These are phyloP conservation scores for Fistulifera pelliculosa DNA, from an alignment of 108 stramenopile species.

Conservation along the genomic window DNA sequence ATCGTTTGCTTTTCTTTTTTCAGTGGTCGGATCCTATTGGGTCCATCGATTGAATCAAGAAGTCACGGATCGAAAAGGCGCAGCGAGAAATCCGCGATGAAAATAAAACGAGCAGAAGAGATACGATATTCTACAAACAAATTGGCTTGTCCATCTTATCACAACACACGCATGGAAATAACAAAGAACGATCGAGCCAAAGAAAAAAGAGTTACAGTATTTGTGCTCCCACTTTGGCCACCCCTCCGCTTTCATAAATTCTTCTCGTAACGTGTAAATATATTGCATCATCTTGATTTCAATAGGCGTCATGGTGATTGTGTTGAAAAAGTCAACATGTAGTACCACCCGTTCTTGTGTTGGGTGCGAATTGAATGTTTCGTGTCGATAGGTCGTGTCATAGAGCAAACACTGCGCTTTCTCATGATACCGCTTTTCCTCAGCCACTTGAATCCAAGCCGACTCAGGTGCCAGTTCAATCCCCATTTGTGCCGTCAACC, in stretches of 20 bases:
- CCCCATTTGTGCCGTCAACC: constrained; percentile 83
- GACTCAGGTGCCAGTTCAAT: constrained; percentile 11
- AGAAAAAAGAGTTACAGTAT: constrained; percentile 62
- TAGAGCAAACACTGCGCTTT: constrained; percentile 65
- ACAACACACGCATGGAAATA: too few relatives aligned
- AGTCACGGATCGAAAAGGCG: too few relatives aligned
- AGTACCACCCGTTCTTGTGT: constrained; percentile 75
- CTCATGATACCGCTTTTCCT: constrained; percentile 58
- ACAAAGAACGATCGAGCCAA: too few relatives aligned
- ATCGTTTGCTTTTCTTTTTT: too few relatives aligned
- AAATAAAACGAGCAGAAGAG: too few relatives aligned
- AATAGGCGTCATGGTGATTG: constrained; percentile 52
- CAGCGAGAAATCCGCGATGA: too few relatives aligned
- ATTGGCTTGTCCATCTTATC: too few relatives aligned
- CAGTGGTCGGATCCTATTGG: too few relatives aligned
- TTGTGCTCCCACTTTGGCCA: constrained; percentile 78
- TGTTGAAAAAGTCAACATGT: constrained; percentile 88
- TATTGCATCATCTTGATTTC: constrained; percentile 81
- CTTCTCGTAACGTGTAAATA: constrained; percentile 75
- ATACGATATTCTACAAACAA: too few relatives aligned
- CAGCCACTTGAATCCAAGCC: constrained; percentile 70
- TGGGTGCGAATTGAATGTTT: constrained; percentile 64
- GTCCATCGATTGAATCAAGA: too few relatives aligned
- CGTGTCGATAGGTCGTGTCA: constrained; percentile 83
- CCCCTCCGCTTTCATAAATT: constrained; percentile 84